A percentile compares a stretch with the other conserved stretches of the same genome.
These are phyloP conservation scores for Trichosporon asahii DNA, from an alignment of 1,284 basidiomycete genomes.

Conservation along the genomic window DNA sequence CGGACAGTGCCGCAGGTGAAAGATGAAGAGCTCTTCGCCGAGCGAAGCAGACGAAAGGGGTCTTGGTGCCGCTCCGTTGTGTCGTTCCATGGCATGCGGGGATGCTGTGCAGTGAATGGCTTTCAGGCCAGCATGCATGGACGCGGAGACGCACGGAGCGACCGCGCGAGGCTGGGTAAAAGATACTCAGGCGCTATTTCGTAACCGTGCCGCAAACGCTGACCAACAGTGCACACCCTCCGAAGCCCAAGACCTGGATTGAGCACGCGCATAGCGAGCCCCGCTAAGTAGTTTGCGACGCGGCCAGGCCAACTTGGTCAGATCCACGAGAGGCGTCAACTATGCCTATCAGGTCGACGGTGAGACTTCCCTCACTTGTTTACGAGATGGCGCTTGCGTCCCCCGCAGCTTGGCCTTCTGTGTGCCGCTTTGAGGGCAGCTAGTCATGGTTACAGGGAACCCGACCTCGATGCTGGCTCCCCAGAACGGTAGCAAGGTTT, in stretches of 20 bases:
- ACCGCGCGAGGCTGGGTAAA: background rate
- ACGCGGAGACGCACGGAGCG: background rate
- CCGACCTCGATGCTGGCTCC: background rate
- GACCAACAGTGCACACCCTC: conserved; percentile 1
- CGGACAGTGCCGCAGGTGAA: too few relatives aligned
- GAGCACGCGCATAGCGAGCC: background rate
- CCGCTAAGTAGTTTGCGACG: background rate
- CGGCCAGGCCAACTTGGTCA: background rate
- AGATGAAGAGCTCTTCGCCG: too few relatives aligned
- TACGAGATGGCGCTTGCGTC: background rate
- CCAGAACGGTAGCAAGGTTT: background rate
- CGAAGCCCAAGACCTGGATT: background rate
- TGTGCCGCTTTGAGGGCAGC: background rate
- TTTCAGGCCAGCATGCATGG: too few relatives aligned
- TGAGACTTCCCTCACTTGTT: background rate
- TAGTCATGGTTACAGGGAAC: background rate
- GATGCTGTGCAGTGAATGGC: too few relatives aligned
- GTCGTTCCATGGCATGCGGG: too few relatives aligned
- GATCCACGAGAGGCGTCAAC: too few relatives aligned
- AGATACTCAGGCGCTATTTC: background rate
- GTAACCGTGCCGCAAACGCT: background rate
- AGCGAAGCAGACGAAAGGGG: too few relatives aligned
- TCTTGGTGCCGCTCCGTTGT: too few relatives aligned
- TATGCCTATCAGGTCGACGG: too few relatives aligned
- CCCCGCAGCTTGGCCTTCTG: background rate